Base-by-base conservation (phyloP, 495 filamentous ascomycete genomes). In the Lineolata rhizophorae region DNA sequence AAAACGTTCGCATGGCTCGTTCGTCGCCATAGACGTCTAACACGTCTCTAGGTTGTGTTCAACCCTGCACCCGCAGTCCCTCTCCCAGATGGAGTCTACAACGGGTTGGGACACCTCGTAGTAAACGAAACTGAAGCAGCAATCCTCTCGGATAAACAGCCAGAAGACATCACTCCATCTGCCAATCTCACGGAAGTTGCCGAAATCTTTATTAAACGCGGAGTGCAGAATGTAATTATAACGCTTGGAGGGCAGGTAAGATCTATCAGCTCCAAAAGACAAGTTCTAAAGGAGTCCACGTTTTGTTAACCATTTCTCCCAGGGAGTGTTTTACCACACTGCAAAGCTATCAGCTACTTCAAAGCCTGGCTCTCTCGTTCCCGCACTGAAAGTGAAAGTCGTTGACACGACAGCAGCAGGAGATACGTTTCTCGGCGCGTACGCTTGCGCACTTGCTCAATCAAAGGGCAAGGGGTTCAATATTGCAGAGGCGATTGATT, bases 401-500 rank as follows among this genome's bases (percentile, higher is more conserved):
- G 63, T 92, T 4, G 87, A 97, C 55, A 95, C 85, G 4, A 97
- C 87, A 3, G 85, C 74, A 0, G 87, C 85, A 11, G 87, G 87
- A 0, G 87, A 97, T 51, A 91, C 85, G 3, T 97, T 91, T 53
- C 79, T 90, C 2, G 87, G 87, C 2, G 69, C 61, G 24, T 93
- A 92, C 55, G 78, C 84, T 3, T 67, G 84, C 13, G 61, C 64
- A 30, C 60, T 74, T 16, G 48, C 46, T n/a, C 11, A 35, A 30
- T 8, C 8, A 10, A 9, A 10, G 14, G 56, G 47, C 25, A 57
- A 51, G 56, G 55, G 54, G 18, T 48, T 47, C 14, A 55, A 59
- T 13, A 39, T 37, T 3, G 35, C 19, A 10, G 62, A 60, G 1
- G 62, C 59, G 36, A 64, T 58, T 26, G 52, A 53, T 8, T 63